Base-by-base conservation (phyloP, 768 basidiomycete species). In the Tephrocybe sp. region DNA sequence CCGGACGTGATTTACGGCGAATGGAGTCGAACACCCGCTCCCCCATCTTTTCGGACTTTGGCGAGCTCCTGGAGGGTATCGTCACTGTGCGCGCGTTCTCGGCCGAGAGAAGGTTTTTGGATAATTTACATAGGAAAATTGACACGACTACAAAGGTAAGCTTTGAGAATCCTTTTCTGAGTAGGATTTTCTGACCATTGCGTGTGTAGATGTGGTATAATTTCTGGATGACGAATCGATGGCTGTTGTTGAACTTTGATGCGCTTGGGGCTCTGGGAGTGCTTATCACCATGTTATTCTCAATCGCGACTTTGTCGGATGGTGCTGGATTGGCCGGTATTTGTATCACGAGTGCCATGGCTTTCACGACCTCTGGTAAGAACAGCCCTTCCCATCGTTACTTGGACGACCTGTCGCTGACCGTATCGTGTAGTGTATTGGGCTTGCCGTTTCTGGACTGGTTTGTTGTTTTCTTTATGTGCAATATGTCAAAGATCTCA, bases 41-140 rank as follows among this genome's bases (percentile, higher is more conserved):
- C 0, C 89, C 92, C 0, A 91, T 92, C 54, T 91, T 87, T 68
- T 86, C 87, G 6, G 88, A 86, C 49, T 93, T 92, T 56, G 81
- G 82, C 11, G 91, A 93, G 61, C 68, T 94, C 9, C 67, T 96
- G 17, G 89, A 93, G 45, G 93, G 93, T 20, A 90, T 95, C 39
- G 89, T 93, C n/a, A 93, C 93, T 4, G 89, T 96, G 36, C 81
- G 94, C 50, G 94, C 94, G 0, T 98, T 96, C 70, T 86, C 88
- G 0, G 87, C 84, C 0, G 93, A 96, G 63, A 71, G 71, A 34
- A 72, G 81, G 4, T 96, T 98, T 76, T 71, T 94, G 58, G 79
- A 88, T 48, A 79, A 78, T 52, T 69, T 95, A 3, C 89, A 90
- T 62, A 57, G 58, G 1, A 91, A 90, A 64, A 78, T 93, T 25